A percentile compares a stretch with the other conserved stretches of the same genome.
Conservation (phyloP, 345 rosid genomes). For the Boechera stricta region DNA sequence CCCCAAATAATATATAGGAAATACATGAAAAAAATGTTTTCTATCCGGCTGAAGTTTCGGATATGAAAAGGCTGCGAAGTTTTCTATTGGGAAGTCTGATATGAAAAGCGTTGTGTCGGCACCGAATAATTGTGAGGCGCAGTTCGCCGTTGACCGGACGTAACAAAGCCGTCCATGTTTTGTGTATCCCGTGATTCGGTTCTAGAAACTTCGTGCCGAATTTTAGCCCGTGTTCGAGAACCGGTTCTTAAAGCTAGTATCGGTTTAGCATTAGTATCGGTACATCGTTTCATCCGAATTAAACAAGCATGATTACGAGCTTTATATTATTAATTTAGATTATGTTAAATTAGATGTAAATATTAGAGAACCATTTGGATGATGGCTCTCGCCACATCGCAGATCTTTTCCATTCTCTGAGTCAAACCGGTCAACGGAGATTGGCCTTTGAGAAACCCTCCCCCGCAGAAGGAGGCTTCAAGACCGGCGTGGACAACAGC, state of each 20-base stretch:
- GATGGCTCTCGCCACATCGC: slow-evolving; percentile 49
- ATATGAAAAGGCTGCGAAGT: too few species aligned
- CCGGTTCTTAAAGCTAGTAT: neutral
- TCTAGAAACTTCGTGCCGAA: slow-evolving; percentile 34
- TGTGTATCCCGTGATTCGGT: slow-evolving; percentile 41
- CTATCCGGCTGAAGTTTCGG: too few species aligned
- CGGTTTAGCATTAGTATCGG: slow-evolving; percentile 16
- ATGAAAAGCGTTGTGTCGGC: neutral
- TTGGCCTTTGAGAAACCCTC: slow-evolving; percentile 27
- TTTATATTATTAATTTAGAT: neutral
- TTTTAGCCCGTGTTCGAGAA: slow-evolving; percentile 24
- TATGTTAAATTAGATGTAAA: neutral
- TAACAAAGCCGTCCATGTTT: slow-evolving; percentile 9
- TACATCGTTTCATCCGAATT: neutral
- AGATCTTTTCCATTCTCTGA: slow-evolving; percentile 36
- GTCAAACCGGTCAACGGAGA: slow-evolving; percentile 45
- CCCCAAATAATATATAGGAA: too few species aligned
- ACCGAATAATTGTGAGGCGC: neutral
- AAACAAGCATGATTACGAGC: neutral
- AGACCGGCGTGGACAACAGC: slow-evolving; percentile 36
- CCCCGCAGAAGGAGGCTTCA: slow-evolving; percentile 45
- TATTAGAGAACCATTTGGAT: slow-evolving; percentile 30
- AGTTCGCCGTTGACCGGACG: neutral
- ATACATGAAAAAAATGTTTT: too few species aligned
- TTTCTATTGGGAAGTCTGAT: neutral